phyloP scores from a whole-genome alignment of 2,329 filamentous ascomycete genomes.

The Capronia epimyces region DNA sequence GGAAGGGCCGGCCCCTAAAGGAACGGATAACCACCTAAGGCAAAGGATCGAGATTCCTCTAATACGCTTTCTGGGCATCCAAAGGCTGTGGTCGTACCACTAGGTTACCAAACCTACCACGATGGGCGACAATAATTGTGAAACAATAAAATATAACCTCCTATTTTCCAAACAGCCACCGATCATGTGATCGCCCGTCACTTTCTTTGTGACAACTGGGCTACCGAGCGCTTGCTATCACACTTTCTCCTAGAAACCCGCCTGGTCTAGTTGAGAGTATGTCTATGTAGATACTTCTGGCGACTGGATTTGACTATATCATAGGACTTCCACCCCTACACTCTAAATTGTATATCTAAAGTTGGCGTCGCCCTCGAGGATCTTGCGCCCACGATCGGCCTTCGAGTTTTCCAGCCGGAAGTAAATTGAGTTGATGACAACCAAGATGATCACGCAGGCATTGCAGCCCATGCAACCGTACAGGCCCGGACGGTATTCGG shows the following conservation, averaged over 20 bases:
- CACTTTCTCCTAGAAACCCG: too few relatives aligned
- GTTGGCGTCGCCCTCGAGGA: slow-evolving; percentile 45
- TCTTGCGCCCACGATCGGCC: slow-evolving; percentile 43
- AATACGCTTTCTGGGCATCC: not conserved
- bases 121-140: not conserved
- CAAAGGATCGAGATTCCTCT: slow-evolving; percentile 1
- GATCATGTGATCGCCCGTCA: not conserved
- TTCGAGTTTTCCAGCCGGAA: slow-evolving; percentile 50
- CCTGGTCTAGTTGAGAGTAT: too few relatives aligned
- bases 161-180: not conserved
- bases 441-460: slow-evolving; percentile 52
- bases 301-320: too few relatives aligned
- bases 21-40: slow-evolving; percentile 5
- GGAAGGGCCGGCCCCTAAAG: not conserved
- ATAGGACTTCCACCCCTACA: too few relatives aligned
- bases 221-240: too few relatives aligned
- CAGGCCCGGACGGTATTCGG: slow-evolving; percentile 34
- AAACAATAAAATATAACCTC: not conserved
- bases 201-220: not conserved
- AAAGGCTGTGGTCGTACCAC: slow-evolving; percentile 1
- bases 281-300: too few relatives aligned
- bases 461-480: slow-evolving; percentile 44
- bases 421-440: slow-evolving; percentile 48
- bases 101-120: not conserved
- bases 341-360: slow-evolving; percentile 37